Conservation (phyloP, 805 yeast genomes). For the Sugiyamaella chiloensis region DNA sequence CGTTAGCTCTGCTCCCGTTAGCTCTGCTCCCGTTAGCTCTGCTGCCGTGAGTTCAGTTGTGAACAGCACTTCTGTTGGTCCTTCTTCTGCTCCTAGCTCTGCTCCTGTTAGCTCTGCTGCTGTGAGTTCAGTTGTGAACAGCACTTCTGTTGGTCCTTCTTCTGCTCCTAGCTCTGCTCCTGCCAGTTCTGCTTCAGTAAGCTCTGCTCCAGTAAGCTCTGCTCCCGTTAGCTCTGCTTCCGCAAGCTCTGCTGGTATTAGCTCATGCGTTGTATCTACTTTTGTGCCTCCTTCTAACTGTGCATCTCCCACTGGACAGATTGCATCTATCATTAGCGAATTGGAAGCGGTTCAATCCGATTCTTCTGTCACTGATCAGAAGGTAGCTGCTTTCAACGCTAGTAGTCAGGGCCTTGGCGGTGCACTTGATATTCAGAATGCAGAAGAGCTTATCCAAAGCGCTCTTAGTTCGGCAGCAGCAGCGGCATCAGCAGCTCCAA, state of each 20-base stretch:
- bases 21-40: neutral
- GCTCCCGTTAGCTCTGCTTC: neutral
- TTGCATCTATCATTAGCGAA: slow-evolving; percentile 11
- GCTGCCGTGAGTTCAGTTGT: no score
- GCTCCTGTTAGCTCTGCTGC: neutral
- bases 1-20: neutral
- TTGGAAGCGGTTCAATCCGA: slow-evolving; percentile 13
- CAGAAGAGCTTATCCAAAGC: slow-evolving; percentile 21
- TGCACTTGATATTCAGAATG: slow-evolving; percentile 30
- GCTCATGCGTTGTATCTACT: neutral
- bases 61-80: neutral
- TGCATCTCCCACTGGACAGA: slow-evolving; percentile 1
- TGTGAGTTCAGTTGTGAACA: neutral
- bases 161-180: neutral
- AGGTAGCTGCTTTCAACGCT: slow-evolving; percentile 9
- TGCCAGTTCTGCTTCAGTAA: neutral
- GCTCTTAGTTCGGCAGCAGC: slow-evolving; percentile 18
- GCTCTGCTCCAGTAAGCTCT: no score
- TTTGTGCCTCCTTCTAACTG: neutral
- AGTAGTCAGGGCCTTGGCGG: slow-evolving; percentile 27
- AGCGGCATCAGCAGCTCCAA: slow-evolving; percentile 12
- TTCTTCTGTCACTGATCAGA: slow-evolving; percentile 9
- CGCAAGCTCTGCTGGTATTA: neutral
- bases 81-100: neutral
- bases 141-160: no score